A percentile compares a stretch with the other conserved stretches of the same genome.
Conservation (phyloP, 345 rosid genomes). For the Mallotus nudiflorus region DNA sequence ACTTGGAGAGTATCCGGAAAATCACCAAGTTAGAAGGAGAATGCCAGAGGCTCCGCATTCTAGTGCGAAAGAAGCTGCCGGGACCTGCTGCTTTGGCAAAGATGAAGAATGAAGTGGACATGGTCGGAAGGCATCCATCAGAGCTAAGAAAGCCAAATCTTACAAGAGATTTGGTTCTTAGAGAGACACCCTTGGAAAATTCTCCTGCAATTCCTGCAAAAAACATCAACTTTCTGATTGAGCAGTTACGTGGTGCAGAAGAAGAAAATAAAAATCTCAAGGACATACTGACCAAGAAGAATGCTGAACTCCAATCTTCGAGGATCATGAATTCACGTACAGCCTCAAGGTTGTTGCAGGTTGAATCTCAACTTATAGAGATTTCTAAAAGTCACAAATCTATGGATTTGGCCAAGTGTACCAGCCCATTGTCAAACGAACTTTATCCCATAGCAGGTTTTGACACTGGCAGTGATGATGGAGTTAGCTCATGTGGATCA, state of each 20-base stretch:
- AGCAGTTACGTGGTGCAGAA: constrained; percentile 53
- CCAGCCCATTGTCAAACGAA: constrained; percentile 28
- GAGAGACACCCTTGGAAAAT: constrained; percentile 32
- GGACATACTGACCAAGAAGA: constrained; percentile 57
- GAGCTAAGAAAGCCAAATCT: constrained; percentile 44
- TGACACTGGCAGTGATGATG: constrained; percentile 48
- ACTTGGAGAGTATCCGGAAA: constrained; percentile 60
- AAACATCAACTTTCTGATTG: constrained; percentile 49
- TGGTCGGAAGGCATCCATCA: constrained; percentile 36
- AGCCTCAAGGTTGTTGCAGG: constrained; percentile 47
- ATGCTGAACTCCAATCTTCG: constrained; percentile 52
- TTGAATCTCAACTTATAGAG: constrained; percentile 38
- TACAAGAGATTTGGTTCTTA: constrained; percentile 47
- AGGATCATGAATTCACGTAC: constrained; percentile 51
- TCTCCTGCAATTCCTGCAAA: constrained; percentile 41
- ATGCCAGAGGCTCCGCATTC: constrained; percentile 65
- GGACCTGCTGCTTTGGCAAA: constrained; percentile 48
- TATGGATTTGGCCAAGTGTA: constrained; percentile 32
- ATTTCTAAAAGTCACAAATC: constrained; percentile 31
- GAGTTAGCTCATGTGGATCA: constrained; percentile 57
- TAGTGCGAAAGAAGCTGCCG: constrained; percentile 59
- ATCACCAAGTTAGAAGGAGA: constrained; percentile 75
- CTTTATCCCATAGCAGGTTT: constrained; percentile 29
- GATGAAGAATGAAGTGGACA: constrained; percentile 51
- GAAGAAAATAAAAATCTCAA: constrained; percentile 77